phyloP scores from a whole-genome alignment of 345 rosid species.

The Raphanus raphanistrum region DNA sequence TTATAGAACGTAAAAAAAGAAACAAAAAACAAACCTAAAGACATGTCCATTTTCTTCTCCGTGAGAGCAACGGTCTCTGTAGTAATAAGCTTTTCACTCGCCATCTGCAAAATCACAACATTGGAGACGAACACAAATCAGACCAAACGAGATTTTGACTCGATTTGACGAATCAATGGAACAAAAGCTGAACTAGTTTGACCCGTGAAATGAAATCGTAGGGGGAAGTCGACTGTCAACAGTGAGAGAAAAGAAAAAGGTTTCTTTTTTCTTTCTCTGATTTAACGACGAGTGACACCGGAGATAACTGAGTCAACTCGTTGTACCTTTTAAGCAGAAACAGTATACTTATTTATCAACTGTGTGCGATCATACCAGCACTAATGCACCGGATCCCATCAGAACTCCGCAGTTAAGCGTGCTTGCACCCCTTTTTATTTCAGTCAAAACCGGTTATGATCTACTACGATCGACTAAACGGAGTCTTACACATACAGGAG shows the following conservation, averaged over 20 bases:
- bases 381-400: no score
- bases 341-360: not conserved
- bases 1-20: not conserved
- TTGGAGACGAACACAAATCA: not conserved
- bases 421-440: no score
- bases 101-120: slow-evolving; percentile 49
- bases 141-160: not conserved
- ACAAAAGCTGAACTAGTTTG: not conserved
- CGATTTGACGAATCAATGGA: slow-evolving; percentile 6
- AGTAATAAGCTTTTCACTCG: slow-evolving; percentile 56
- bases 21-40: slow-evolving; percentile 53
- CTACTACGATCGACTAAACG: no score
- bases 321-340: not conserved
- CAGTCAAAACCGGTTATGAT: no score
- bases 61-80: slow-evolving; percentile 78
- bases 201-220: slow-evolving; percentile 8
- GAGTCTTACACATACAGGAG: no score
- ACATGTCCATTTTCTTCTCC: slow-evolving; percentile 88
- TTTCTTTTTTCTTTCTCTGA: not conserved
- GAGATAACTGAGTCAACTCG: slow-evolving; percentile 28
- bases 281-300: slow-evolving; percentile 2
- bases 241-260: not conserved
- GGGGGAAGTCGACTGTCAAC: not conserved
- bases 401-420: no score
- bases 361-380: no score